Evolutionary conservation across 2,329 filamentous ascomycete species (phyloP), one percentile per base, ranked within the genome.

Genomic region (Trichoderma atroviride): DNA sequence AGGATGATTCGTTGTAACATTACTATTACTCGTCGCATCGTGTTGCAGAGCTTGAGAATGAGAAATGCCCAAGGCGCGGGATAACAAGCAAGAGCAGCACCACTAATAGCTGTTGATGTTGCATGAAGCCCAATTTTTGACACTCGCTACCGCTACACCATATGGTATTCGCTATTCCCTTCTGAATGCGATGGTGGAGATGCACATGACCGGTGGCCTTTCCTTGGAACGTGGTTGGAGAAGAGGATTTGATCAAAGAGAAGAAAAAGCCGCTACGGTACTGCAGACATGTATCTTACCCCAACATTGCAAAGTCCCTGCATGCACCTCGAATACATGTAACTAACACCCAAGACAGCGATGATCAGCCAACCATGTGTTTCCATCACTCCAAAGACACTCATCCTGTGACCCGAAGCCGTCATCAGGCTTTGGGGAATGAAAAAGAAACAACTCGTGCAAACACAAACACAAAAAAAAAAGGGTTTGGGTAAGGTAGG

Each of bases 131-230:
- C 43, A 11, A 24, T 11, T 50, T 50, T 50, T 50, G n/a, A 16
- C 11, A 35, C 27, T 29, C 29, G n/a, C 31, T 53, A 33, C 33
- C 14, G 27, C 31, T 53, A 22, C 33, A n/a, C 16, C 40, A 43
- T 19, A 43, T 19, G 40, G 16, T 2, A n/a, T 10, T 50, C 10
- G 43, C 43, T 50, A 50, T 24, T 22, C 61, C 50, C 19, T 50
- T 63, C 61, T 40, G 11, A 52, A 57, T 47, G 62, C 9, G 50
- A 57, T 37, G 19, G 62, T 56, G 35, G 33, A 65, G 52, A 43
- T 40, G 52, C 62, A 65, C 62, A 65, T 65, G 62, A 65, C 35
- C 35, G 35, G 19, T 35, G 19, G 35, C 62, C 55, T 65, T 29
- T 50, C 43, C 43, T 50, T 50, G 43, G 43, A 22, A 50, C 22